These are phyloP conservation scores for maize (Zea mays) DNA, from an alignment of 176 grass and related monocot genomes.

Conservation along the genomic window Zm-B73-REFERENCE-NAM-5.0 NC_050104.1:27232001-27232500, in stretches of 20 bases:
- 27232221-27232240: neutral
- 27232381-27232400: neutral
- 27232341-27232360: neutral
- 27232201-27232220: neutral
- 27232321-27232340: neutral
- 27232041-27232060: neutral
- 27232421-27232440: neutral
- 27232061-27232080: neutral
- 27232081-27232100: slow-evolving; percentile 22
- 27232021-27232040: slow-evolving; percentile 85
- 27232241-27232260: neutral
- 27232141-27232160: slow-evolving; percentile 22
- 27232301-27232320: slow-evolving; percentile 10
- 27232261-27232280: slow-evolving; percentile 16
- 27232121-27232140: slow-evolving; percentile 23
- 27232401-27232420: slow-evolving; percentile 4
- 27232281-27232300: slow-evolving; percentile 20
- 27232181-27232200: neutral
- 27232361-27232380: slow-evolving; percentile 1
- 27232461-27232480: no score
- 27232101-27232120: slow-evolving; percentile 12
- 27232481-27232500: no score
- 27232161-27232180: neutral
- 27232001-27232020: slow-evolving; percentile 76
- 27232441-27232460: neutral